Conservation (phyloP, 768 basidiomycete species). For the Chlorophyllum brunneum region DNA sequence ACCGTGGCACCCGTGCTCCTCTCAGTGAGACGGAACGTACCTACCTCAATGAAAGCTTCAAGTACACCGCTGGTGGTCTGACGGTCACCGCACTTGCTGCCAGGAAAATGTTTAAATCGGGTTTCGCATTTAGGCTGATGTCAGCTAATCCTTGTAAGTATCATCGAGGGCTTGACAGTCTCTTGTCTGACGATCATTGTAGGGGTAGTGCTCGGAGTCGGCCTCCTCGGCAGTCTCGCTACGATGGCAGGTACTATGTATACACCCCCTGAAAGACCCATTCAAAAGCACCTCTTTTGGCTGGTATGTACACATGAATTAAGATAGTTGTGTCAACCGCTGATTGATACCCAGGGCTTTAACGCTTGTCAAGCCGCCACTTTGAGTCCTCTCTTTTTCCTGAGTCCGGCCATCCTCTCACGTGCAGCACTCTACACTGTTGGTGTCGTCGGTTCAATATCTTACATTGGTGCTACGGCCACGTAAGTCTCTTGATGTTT, state of each 20-base stretch:
- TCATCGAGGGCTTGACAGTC: neutral
- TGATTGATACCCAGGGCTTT: constrained; percentile 54
- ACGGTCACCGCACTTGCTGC: constrained; percentile 75
- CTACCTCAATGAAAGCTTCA: constrained; percentile 74
- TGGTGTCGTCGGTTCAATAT: constrained; percentile 81
- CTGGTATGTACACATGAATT: constrained; percentile 41
- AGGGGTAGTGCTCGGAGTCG: constrained; percentile 82
- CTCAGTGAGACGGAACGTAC: constrained; percentile 59
- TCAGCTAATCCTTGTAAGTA: constrained; percentile 74
- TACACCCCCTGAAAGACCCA: constrained; percentile 71
- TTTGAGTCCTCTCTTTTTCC: constrained; percentile 85
- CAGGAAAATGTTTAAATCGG: constrained; percentile 68
- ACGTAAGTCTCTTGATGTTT: constrained; percentile 36
- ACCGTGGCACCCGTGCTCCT: constrained; percentile 73
- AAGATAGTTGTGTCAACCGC: neutral
- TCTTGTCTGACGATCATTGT: neutral
- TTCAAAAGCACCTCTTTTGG: constrained; percentile 82
- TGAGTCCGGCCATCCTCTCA: constrained; percentile 79
- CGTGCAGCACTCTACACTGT: constrained; percentile 87
- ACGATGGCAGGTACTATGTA: constrained; percentile 81
- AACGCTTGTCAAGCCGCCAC: constrained; percentile 85
- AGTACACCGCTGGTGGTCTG: constrained; percentile 81
- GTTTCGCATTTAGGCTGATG: constrained; percentile 72
- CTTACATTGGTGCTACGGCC: constrained; percentile 87
- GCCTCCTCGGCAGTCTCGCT: constrained; percentile 76